These are phyloP conservation scores for Parachaetomium inaequale DNA, from an alignment of 495 filamentous ascomycete genomes.

Conservation along the genomic window DNA sequence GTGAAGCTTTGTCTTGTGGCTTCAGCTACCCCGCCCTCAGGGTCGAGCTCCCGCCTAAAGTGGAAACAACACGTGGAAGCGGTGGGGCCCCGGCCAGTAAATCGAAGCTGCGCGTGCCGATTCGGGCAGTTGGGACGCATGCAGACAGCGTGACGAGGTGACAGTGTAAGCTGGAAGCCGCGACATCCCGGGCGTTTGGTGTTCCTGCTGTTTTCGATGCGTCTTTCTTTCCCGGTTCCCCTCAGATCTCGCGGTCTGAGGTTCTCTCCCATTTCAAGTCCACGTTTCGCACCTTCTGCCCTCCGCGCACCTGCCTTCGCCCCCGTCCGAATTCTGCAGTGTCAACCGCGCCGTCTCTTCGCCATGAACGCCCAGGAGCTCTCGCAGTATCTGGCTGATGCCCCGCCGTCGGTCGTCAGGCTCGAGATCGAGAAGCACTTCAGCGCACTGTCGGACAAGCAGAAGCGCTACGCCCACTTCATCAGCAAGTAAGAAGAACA, in stretches of 20 bases:
- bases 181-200: conserved; percentile 7
- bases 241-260: conserved; percentile 23
- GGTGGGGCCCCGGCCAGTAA: conserved; percentile 1
- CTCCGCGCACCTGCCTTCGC: conserved; percentile 8
- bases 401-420: conserved; percentile 78
- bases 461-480: conserved; percentile 89
- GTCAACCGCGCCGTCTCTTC: conserved; percentile 17
- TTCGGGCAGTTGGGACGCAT: conserved; percentile 16
- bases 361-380: conserved; percentile 51
- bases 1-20: background rate
- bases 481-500: conserved; percentile 65
- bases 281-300: background rate
- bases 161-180: background rate
- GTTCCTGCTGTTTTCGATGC: conserved; percentile 25
- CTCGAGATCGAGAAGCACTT: conserved; percentile 90
- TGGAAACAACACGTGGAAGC: conserved; percentile 4
- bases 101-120: background rate
- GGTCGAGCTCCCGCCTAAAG: background rate
- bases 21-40: conserved; percentile 1
- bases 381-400: conserved; percentile 81
- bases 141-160: conserved; percentile 3
- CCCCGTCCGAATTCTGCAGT: background rate
- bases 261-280: background rate
- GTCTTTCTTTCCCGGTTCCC: conserved; percentile 14
- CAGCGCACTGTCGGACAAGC: conserved; percentile 67